A percentile compares a stretch with the other conserved stretches of the same genome.
These are phyloP conservation scores for Helianthus tuberosus DNA, from an alignment of 129 eudicot genomes.

Conservation along the genomic window DNA sequence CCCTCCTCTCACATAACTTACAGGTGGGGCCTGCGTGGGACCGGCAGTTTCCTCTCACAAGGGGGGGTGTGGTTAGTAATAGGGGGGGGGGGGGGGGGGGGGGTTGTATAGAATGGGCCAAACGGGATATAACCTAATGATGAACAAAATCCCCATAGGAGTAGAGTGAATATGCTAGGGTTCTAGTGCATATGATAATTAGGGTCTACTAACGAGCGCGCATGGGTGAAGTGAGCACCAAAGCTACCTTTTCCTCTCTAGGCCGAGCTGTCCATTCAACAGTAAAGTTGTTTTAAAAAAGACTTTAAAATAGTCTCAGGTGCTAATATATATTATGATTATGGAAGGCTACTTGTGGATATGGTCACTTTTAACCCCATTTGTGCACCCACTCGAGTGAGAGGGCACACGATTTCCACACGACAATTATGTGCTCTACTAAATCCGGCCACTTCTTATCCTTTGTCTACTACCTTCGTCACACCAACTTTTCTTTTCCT, in stretches of 20 bases:
- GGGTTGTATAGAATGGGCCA: too few species aligned
- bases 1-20: too few species aligned
- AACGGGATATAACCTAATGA: not conserved
- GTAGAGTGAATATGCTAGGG: conserved; percentile 10
- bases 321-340: conserved; percentile 43
- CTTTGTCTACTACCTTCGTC: conserved; percentile 30
- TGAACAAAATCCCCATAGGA: conserved; percentile 7
- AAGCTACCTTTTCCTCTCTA: conserved; percentile 22
- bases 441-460: conserved; percentile 42
- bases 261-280: conserved; percentile 43
- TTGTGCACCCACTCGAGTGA: conserved; percentile 76
- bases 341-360: conserved; percentile 45
- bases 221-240: conserved; percentile 54
- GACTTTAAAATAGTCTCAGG: conserved; percentile 37
- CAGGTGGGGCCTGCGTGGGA: too few species aligned
- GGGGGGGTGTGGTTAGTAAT: too few species aligned
- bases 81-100: too few species aligned
- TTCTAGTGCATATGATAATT: conserved; percentile 34
- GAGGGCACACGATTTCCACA: conserved; percentile 50
- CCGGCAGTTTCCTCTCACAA: too few species aligned
- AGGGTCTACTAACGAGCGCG: conserved; percentile 43
- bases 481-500: conserved; percentile 12
- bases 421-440: conserved; percentile 47
- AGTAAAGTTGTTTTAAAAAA: conserved; percentile 22
- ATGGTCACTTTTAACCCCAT: conserved; percentile 57